phyloP scores from a whole-genome alignment of 106 monocot species.

The Alisma plantagoaquatica region DNA sequence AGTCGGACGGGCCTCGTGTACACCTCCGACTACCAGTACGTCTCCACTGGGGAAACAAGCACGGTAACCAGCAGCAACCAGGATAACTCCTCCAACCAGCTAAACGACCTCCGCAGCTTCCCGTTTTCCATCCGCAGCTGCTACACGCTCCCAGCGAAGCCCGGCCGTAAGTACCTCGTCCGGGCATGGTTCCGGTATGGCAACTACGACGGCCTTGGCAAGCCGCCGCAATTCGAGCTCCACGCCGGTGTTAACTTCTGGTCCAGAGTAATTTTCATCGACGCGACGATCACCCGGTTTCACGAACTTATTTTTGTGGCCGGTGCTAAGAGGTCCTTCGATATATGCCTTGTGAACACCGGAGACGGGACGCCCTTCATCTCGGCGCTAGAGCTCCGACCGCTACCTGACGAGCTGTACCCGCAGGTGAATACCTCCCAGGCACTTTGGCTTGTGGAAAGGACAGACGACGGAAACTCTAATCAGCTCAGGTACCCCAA shows the following conservation, averaged over 20 bases:
- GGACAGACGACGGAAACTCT: background rate
- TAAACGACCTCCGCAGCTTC: slow-evolving; percentile 18
- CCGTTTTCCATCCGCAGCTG: slow-evolving; percentile 5
- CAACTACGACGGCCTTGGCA: slow-evolving; percentile 34
- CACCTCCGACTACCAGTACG: slow-evolving; percentile 14
- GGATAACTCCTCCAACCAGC: background rate
- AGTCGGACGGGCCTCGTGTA: background rate
- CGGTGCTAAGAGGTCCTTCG: slow-evolving; percentile 2
- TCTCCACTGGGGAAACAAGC: slow-evolving; percentile 13
- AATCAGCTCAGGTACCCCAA: slow-evolving; percentile 14
- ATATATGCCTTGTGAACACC: slow-evolving; percentile 32
- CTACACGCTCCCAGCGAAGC: slow-evolving; percentile 1
- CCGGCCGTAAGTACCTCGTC: slow-evolving; percentile 20
- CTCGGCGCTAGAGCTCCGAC: slow-evolving; percentile 8
- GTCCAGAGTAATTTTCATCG: slow-evolving; percentile 10
- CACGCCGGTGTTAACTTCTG: slow-evolving; percentile 22
- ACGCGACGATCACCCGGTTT: background rate
- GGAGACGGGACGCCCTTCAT: slow-evolving; percentile 10
- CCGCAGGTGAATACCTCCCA: background rate
- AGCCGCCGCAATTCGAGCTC: slow-evolving; percentile 20
- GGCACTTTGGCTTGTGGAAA: background rate
- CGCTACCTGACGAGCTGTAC: background rate
- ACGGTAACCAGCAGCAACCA: background rate
- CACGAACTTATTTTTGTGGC: slow-evolving; percentile 20
- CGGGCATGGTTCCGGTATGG: slow-evolving; percentile 32